Evolutionary conservation across 1,139 yeast genomes (phyloP), one percentile per base, ranked within the genome.

Genomic region (Hansenula anomala): DNA sequence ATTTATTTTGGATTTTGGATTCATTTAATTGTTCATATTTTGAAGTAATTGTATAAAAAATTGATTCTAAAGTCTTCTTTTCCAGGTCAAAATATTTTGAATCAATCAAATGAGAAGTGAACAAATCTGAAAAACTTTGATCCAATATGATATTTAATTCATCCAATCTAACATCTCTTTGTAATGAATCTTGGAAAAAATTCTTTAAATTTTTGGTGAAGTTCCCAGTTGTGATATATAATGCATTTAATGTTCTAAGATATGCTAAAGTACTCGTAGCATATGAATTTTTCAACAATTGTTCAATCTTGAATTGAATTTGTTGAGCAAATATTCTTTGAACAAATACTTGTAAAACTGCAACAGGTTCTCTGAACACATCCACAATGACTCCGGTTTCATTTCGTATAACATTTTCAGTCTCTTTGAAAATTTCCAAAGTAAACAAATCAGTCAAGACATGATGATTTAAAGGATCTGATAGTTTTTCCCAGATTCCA

Each of bases 311-410:
- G 24, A 79, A 77, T 49, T 81, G 87, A 29, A 90, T 65, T 51
- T 79, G 73, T 55, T 86, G 95, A 0, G 86, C 92, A 60, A 82
- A 87, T 9, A 86, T 71, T 51, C 95, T 73, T 55, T 85, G 88
- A 28, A 87, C 66, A 52, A 90, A 82, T 10, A 83, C 73, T 38
- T 75, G 72, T 40, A 88, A 60, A 1, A 89, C 96, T 0, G 77
- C 60, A 1, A 82, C 78, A 25, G 80, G 75, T 41, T 78, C 75
- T 39, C 77, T 78, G 55, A 89, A 89, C 4, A 89, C 92, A 44
- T 78, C 80, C 38, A 73, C 68, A 17, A 88, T 85, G 36, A 87
- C 73, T 38, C 82, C 76, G 1, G 92, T 80, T 58, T 89, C 95
- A 11, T 80, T 75, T 46, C 75, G 74, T 27, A 87, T 74, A 1